Percentiles rank a stretch among this genome's conserved stretches.
Evolutionary conservation across 2,329 filamentous ascomycete genomes (phyloP).

Genomic region (Penicillium corylophilum): DNA sequence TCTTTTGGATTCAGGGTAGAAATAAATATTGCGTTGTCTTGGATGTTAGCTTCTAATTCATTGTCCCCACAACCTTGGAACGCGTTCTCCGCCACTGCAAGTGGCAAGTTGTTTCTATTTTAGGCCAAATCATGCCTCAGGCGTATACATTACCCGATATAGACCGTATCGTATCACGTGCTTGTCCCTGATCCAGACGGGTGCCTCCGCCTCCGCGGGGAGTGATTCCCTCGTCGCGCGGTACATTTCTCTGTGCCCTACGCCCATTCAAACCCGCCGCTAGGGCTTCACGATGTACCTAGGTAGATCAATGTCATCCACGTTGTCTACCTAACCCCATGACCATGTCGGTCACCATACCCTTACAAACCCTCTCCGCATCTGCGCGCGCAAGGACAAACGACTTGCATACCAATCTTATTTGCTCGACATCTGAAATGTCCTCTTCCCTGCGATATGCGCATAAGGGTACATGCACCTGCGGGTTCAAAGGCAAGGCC

Average conservation of each 20-base stretch:
- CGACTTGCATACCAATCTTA: background rate
- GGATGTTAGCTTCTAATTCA: background rate
- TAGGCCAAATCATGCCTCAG: too few species aligned
- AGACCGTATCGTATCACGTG: background rate
- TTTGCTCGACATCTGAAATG: constrained; percentile 1
- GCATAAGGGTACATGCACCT: background rate
- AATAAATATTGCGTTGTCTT: too few species aligned
- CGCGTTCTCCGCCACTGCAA: too few species aligned
- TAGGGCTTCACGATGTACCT: constrained; percentile 2
- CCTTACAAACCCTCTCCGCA: constrained; percentile 4
- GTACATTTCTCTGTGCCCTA: background rate
- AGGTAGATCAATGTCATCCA: background rate
- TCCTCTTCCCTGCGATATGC: background rate
- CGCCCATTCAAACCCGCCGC: background rate
- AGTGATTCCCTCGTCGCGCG: background rate
- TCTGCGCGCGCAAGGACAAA: constrained; percentile 1
- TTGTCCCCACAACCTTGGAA: background rate
- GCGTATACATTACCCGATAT: too few species aligned
- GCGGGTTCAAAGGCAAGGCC: background rate
- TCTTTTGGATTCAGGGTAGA: too few species aligned
- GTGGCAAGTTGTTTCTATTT: too few species aligned
- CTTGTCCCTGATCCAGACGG: constrained; percentile 1
- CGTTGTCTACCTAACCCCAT: background rate
- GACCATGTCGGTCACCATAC: constrained; percentile 19
- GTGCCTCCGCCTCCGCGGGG: background rate